Conservation (phyloP, 306 rosid genomes). For the Cicer yamashitae region DNA sequence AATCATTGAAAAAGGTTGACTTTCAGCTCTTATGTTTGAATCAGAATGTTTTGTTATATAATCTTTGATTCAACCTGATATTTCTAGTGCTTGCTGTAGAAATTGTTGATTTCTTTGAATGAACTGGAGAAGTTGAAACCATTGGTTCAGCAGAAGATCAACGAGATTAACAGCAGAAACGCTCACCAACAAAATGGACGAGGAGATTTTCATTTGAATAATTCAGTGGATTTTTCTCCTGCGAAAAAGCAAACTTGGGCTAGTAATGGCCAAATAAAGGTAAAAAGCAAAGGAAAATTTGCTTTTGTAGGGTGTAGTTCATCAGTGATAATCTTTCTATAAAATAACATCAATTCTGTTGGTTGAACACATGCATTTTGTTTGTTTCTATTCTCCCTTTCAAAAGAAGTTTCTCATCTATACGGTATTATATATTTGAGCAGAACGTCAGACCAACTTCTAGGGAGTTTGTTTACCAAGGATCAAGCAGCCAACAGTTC, state of each 20-base stretch:
- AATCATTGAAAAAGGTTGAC: conserved; percentile 70
- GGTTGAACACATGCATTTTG: conserved; percentile 16
- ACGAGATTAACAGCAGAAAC: conserved; percentile 63
- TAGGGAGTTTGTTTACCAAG: conserved; percentile 50
- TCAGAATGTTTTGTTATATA: background rate
- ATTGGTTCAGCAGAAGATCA: conserved; percentile 73
- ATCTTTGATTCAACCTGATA: conserved; percentile 38
- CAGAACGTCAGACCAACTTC: conserved; percentile 67
- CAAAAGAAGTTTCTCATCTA: conserved; percentile 37
- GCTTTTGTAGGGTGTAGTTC: conserved; percentile 11
- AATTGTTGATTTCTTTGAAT: conserved; percentile 64
- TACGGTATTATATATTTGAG: conserved; percentile 45
- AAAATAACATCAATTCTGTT: conserved; percentile 18
- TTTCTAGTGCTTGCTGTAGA: conserved; percentile 54
- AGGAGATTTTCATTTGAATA: conserved; percentile 59
- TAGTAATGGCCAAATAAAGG: conserved; percentile 60
- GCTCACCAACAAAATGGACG: conserved; percentile 53
- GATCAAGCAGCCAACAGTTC: conserved; percentile 63
- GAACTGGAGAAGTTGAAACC: conserved; percentile 93
- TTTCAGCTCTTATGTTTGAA: conserved; percentile 16
- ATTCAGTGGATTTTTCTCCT: conserved; percentile 52
- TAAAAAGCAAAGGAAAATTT: conserved; percentile 38
- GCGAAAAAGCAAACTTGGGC: conserved; percentile 52
- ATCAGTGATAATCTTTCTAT: conserved; percentile 21
- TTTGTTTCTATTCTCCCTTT: conserved; percentile 24